Evolutionary conservation across 305 asterid species (phyloP), one percentile per base, ranked within the genome.

Genomic region (Rubia occidens): DNA sequence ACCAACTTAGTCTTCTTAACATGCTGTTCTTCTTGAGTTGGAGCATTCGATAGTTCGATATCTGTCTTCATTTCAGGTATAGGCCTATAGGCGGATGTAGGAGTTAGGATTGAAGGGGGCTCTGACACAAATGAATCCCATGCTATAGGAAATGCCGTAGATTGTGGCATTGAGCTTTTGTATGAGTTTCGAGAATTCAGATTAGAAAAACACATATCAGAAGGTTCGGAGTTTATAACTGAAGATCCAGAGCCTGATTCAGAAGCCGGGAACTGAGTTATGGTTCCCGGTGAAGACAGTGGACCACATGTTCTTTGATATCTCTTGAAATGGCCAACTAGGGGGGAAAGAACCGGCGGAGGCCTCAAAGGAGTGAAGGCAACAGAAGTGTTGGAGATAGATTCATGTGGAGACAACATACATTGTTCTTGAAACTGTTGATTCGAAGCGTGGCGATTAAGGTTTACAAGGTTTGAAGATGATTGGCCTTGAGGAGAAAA

Each of bases 101-200:
- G 18, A 64, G 69, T 61, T 74, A 79, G 84, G 84, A 76, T 72
- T 63, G 85, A 74, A 82, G 83, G 80, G 78, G 64, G 82, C 78
- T 72, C 76, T 42, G 71, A 39, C 44, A 45, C 59, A 15, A 72
- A 42, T 18, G 71, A 44, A 66, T 6, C 60, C 62, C 71, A 55
- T 6, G 8, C 20, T 11, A 21, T 39, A 45, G 76, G 21, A 76
- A 24, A 69, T 42, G 54, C 14, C 11, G 24, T 37, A 44, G 78
- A 65, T 37, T 67, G 17, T 37, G 61, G 74, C 17, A 59, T 32
- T 3, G 77, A 68, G 63, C 58, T 44, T 10, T 78, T 74, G 60
- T 71, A 43, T 13, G 67, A 3, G 55, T 75, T 80, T 56, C 59
- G 71, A 5, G 37, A 54, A 8, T 42, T 58, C 64, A 68, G 70